These are phyloP conservation scores for Zopfia rhizophila DNA, from an alignment of 2,329 filamentous ascomycete genomes.

Conservation along the genomic window DNA sequence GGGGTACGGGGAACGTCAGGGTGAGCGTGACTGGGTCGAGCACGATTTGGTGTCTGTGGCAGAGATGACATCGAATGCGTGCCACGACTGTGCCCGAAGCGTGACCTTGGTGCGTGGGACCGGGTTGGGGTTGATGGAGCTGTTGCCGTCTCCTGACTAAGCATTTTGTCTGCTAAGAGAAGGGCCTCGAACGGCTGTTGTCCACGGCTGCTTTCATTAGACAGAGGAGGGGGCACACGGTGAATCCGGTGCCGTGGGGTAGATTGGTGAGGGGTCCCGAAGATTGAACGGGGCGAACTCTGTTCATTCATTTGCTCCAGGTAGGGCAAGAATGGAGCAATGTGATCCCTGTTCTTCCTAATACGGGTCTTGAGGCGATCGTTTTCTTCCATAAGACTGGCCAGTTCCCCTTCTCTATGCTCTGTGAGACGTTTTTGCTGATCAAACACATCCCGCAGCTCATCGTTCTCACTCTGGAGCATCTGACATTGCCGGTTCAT, in stretches of 20 bases:
- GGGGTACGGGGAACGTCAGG: conserved; percentile 64
- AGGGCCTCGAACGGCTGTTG: conserved; percentile 80
- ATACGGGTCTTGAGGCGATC: conserved; percentile 83
- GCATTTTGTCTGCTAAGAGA: conserved; percentile 76
- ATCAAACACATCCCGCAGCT: conserved; percentile 72
- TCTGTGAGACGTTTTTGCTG: conserved; percentile 82
- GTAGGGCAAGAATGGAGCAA: conserved; percentile 64
- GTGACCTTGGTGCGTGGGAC: conserved; percentile 60
- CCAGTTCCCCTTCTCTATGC: conserved; percentile 78
- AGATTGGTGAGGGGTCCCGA: conserved; percentile 67
- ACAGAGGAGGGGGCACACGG: conserved; percentile 56
- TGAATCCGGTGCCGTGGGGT: conserved; percentile 48
- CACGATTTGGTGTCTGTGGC: conserved; percentile 76
- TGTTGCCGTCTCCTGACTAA: conserved; percentile 80
- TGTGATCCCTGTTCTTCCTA: conserved; percentile 87
- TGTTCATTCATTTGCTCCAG: conserved; percentile 63
- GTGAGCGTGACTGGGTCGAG: conserved; percentile 67
- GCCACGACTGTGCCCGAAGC: conserved; percentile 75
- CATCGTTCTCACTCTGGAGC: conserved; percentile 72
- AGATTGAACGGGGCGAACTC: conserved; percentile 68
- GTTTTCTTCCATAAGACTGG: conserved; percentile 78
- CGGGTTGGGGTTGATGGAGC: conserved; percentile 76
- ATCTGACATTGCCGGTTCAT: conserved; percentile 68
- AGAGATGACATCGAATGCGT: conserved; percentile 87
- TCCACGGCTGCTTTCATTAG: conserved; percentile 54